phyloP scores from a whole-genome alignment of 495 filamentous ascomycete genomes.

The Bombardia bombarda region DNA sequence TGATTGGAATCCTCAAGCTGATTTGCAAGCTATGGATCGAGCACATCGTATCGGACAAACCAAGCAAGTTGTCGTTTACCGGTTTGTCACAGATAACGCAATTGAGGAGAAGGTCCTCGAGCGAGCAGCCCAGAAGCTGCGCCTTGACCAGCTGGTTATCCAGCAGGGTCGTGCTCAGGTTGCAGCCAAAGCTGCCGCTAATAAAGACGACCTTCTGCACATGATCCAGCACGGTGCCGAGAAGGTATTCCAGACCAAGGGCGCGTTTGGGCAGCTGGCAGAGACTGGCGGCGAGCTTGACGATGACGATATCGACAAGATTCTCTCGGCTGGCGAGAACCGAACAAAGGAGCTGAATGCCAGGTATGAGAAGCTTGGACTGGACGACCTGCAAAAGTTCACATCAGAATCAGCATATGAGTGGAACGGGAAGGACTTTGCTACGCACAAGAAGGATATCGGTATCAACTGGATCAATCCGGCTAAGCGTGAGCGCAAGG shows the following conservation, averaged over 20 bases:
- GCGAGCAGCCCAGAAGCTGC: slow-evolving; percentile 92
- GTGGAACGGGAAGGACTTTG: slow-evolving; percentile 97
- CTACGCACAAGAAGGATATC: slow-evolving; percentile 86
- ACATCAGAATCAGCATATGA: slow-evolving; percentile 94
- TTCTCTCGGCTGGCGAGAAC: slow-evolving; percentile 79
- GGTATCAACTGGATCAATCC: slow-evolving; percentile 98
- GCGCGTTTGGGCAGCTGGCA: slow-evolving; percentile 47
- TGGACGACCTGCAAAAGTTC: slow-evolving; percentile 97
- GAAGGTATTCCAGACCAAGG: slow-evolving; percentile 71
- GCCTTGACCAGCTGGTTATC: slow-evolving; percentile 97
- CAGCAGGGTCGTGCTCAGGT: slow-evolving; percentile 96
- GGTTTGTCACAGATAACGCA: slow-evolving; percentile 94
- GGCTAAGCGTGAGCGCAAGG: slow-evolving; percentile 95
- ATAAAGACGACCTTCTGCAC: slow-evolving; percentile 88
- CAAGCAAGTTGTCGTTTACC: slow-evolving; percentile 93
- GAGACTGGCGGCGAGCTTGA: slow-evolving; percentile 55
- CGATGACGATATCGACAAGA: slow-evolving; percentile 84
- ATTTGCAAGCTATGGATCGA: slow-evolving; percentile 97
- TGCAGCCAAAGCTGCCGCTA: slow-evolving; percentile 74
- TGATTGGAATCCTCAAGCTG: slow-evolving; percentile 98
- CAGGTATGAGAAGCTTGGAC: slow-evolving; percentile 93
- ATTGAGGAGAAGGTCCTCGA: slow-evolving; percentile 99
- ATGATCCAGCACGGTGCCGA: slow-evolving; percentile 99
- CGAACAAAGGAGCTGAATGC: slow-evolving; percentile 83
- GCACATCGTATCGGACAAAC: slow-evolving; percentile 98